Base-by-base conservation (phyloP, 108 stramenopile genomes). In the Nitzschia sp. region DNA sequence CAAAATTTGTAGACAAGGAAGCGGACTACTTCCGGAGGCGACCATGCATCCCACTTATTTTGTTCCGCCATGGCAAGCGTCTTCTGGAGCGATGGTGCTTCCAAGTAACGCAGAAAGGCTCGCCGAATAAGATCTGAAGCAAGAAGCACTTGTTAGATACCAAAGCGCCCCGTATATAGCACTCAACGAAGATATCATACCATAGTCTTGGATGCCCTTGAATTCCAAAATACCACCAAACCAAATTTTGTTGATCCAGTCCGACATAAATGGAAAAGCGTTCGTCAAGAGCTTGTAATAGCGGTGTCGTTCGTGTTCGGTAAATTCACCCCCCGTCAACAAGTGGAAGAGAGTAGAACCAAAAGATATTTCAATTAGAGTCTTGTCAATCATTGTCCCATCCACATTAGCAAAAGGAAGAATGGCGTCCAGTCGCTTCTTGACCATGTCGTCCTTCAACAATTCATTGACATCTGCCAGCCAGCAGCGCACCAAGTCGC, bases 311-410 rank as follows among this genome's bases (percentile, higher is more conserved):
- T 64, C 63, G 18, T 28, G 4, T 26, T 46, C 36, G 2, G 63
- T 64, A 1, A 64, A 25, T 15, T 64, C 45, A 26, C 63, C 63
- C 18, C 45, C 63, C 30, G 63, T 64, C 63, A 64, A 47, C 26
- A 64, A 46, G 24, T 64, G 63, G 47, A 64, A 64, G 9, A 64
- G 23, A n/a, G 63, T 46, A 17, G 46, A 46, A 18, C 63, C 63
- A 46, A 64, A 64, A 21, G 63, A 46, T 26, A 24, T 45, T 28
- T 46, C 63, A 46, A 64, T 64, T 2, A 45, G 26, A 18, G 21
- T 46, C 46, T 45, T 46, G 46, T 64, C 42, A 2, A 64, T 24
- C 63, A 64, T 64, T n/a, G 63, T 47, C 21, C 63, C 63, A 28
- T 64, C 63, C 23, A 25, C 42, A 64, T 45, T 45, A 11, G 63